A percentile compares a stretch with the other conserved stretches of the same genome.
Conservation (phyloP, 306 rosid species). For the Rosa lucieae region DNA sequence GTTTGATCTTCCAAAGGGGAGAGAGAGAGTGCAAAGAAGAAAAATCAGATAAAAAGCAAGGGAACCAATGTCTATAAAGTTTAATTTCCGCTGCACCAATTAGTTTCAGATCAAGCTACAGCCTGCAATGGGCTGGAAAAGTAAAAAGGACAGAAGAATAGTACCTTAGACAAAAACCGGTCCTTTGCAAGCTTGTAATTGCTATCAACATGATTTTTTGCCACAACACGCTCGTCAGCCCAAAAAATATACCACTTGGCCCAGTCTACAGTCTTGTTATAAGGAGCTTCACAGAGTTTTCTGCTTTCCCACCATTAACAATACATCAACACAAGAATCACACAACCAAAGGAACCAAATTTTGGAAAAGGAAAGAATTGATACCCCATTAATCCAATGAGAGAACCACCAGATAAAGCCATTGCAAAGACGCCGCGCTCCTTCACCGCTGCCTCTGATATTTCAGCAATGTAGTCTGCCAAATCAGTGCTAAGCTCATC, state of each 20-base stretch:
- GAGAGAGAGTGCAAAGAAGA: background rate
- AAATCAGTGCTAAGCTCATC: constrained; percentile 88
- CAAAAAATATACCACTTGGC: constrained; percentile 93
- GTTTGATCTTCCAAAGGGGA: background rate
- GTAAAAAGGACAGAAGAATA: constrained; percentile 11
- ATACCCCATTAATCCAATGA: constrained; percentile 97
- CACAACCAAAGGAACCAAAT: constrained; percentile 35
- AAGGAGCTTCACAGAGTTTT: constrained; percentile 84
- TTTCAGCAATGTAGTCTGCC: constrained; percentile 84
- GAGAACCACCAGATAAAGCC: constrained; percentile 99
- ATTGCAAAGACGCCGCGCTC: constrained; percentile 83
- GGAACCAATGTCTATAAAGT: background rate
- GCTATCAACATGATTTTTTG: constrained; percentile 87
- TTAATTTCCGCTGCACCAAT: background rate
- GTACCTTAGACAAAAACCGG: constrained; percentile 80
- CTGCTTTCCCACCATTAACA: constrained; percentile 56
- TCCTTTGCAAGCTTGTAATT: constrained; percentile 93
- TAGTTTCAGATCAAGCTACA: constrained; percentile 7
- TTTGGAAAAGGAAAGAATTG: constrained; percentile 39
- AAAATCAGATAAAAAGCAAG: constrained; percentile 3
- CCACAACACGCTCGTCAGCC: constrained; percentile 98
- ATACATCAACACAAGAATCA: constrained; percentile 43
- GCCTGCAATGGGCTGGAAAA: constrained; percentile 13
- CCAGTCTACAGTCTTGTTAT: constrained; percentile 97
- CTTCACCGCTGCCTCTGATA: constrained; percentile 87